These are phyloP conservation scores for Torrubiellomyces zombiae DNA, from an alignment of 2,329 filamentous ascomycete genomes.

Conservation along the genomic window DNA sequence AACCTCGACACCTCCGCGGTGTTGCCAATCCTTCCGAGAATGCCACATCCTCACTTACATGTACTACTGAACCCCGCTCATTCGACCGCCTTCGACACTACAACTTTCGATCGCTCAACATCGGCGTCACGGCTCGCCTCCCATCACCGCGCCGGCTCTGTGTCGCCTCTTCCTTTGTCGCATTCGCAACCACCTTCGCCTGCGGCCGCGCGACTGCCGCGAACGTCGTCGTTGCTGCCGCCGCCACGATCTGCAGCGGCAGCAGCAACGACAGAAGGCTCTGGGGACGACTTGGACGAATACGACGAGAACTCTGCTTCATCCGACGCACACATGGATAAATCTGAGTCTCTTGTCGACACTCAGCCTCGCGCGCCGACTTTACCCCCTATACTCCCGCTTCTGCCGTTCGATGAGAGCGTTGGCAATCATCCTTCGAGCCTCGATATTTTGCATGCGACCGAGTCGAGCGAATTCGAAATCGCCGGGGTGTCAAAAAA, in stretches of 20 bases:
- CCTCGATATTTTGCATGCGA: slow-evolving; percentile 3
- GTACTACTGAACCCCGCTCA: too few relatives aligned
- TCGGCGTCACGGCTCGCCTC: too few relatives aligned
- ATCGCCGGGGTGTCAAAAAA: slow-evolving; percentile 7
- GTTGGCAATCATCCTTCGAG: slow-evolving; percentile 2
- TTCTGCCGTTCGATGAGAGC: slow-evolving; percentile 9
- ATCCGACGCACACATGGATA: background rate
- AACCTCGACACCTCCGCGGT: too few relatives aligned
- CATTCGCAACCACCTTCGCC: too few relatives aligned
- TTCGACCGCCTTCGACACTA: too few relatives aligned
- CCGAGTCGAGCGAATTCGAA: slow-evolving; percentile 4
- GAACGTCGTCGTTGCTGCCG: slow-evolving; percentile 27
- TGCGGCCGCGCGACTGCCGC: slow-evolving; percentile 18
- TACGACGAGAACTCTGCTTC: background rate
- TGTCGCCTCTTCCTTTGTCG: too few relatives aligned
- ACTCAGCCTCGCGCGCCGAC: slow-evolving; percentile 3
- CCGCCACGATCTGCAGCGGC: slow-evolving; percentile 11
- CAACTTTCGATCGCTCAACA: too few relatives aligned
- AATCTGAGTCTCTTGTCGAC: background rate
- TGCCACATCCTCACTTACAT: too few relatives aligned
- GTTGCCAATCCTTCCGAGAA: too few relatives aligned
- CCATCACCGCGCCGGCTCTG: too few relatives aligned
- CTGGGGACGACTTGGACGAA: slow-evolving; percentile 2
- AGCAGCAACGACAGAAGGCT: slow-evolving; percentile 6
- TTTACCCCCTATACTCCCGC: slow-evolving; percentile 10